phyloP scores from a whole-genome alignment of 2,329 filamentous ascomycete species.

The Penicillium sp. region DNA sequence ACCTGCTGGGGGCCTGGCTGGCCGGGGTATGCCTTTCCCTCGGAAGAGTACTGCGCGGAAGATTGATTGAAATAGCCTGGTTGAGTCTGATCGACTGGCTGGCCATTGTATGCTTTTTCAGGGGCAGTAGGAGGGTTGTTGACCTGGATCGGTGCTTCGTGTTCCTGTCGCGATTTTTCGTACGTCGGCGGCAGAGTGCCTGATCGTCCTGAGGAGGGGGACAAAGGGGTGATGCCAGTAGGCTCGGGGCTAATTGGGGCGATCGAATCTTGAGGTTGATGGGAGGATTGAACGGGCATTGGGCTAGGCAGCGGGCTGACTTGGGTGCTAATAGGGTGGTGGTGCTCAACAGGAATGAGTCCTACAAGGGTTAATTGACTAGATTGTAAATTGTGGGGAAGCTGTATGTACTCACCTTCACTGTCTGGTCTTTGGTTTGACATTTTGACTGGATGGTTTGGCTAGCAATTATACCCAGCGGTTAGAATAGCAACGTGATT shows the following conservation, averaged over 20 bases:
- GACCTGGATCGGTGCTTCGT: constrained; percentile 11
- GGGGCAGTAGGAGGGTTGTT: background rate
- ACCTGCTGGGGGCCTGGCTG: constrained; percentile 16
- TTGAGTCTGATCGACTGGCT: constrained; percentile 4
- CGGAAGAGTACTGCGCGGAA: constrained; percentile 4
- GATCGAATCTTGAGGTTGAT: background rate
- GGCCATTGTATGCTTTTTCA: constrained; percentile 12
- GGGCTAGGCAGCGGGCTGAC: background rate
- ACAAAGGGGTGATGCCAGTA: constrained; percentile 2
- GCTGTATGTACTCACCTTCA: constrained; percentile 8
- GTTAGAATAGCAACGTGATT: background rate
- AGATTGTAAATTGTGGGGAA: background rate
- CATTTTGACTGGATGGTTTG: background rate
- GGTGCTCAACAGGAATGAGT: constrained; percentile 20
- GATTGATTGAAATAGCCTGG: constrained; percentile 3
- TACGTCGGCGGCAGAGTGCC: background rate
- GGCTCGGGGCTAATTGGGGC: constrained; percentile 3
- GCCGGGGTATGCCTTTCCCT: constrained; percentile 24
- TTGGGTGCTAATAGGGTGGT: background rate
- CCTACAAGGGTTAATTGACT: constrained; percentile 10
- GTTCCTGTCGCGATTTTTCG: constrained; percentile 8
- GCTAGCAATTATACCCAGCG: too few relatives aligned
- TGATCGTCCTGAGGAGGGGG: constrained; percentile 1
- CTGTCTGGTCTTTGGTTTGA: background rate
- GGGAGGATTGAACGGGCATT: background rate